Base-by-base conservation (phyloP, 108 stramenopile genomes). In the Pseudonitzschia pungens region DNA sequence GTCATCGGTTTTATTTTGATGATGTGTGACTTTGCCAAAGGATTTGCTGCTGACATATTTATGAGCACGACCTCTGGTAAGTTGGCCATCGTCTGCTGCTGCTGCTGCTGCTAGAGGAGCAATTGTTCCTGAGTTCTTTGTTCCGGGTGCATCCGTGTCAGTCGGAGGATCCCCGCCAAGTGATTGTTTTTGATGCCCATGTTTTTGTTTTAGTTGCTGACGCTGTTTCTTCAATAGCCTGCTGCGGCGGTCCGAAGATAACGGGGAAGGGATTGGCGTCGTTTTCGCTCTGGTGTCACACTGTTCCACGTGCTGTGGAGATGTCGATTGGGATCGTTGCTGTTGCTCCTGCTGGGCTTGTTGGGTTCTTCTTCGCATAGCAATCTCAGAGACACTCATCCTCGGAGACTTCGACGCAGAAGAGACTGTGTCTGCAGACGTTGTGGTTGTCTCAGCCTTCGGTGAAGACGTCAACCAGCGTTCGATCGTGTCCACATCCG, bases 381-480 rank as follows among this genome's bases (percentile, higher is more conserved):
- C 2, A 8, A 55, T 26, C 3, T 55, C 54, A 24, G 54, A 1
- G 4, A 55, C 10, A 11, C 22, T 55, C 26, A 24, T 22, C 54
- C 10, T 55, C 54, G 54, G 4, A 6, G 1, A 10, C 24, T 20
- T 26, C 9, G 4, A 10, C 9, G 24, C 54, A 24, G 2, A 11
- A 2, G 54, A 55, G 2, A 20, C 2, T 12, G 21, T 24, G 54
- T 24, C 26, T 0, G 9, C 26, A 55, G 26, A 26, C 9, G 21
- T 10, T 26, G 2, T 26, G 22, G 54, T 55, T 24, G 54, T 5
- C 24, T 26, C 10, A 26, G 54, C 54, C 50, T n/a, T 51, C 3
- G 50, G 20, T 55, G 54, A 22, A 24, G 54, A 55, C 54, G 54
- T 55, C 54, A 55, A 55, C 54, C 54, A 55, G 4, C 54, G 54